These are phyloP conservation scores for Vaccinium myrtillus DNA, from an alignment of 148 eudicot genomes.

Conservation along the genomic window DNA sequence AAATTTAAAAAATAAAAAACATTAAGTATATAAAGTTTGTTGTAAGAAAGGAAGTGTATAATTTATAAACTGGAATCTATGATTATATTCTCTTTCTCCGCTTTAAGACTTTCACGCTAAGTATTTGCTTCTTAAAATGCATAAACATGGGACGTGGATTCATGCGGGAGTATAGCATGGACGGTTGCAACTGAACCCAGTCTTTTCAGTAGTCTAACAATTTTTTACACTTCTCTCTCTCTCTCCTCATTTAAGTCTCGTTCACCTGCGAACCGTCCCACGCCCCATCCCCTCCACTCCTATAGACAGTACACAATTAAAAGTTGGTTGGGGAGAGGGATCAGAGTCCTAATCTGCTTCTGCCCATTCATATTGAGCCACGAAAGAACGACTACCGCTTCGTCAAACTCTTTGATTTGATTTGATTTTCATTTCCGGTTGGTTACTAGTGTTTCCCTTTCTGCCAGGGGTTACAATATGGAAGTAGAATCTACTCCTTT, in stretches of 20 bases:
- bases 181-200: not conserved
- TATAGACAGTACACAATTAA: not conserved
- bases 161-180: not conserved
- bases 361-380: not conserved
- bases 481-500: not conserved
- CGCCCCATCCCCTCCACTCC: too few species aligned
- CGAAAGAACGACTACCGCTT: not conserved
- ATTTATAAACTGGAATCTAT: not conserved
- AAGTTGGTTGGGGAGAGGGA: not conserved
- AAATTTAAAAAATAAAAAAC: too few species aligned
- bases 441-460: too few species aligned
- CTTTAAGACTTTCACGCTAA: not conserved
- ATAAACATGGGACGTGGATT: not conserved
- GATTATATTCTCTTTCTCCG: conserved; percentile 7
- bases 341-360: not conserved
- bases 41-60: not conserved
- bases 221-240: too few species aligned
- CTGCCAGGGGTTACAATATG: not conserved
- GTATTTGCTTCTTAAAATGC: not conserved
- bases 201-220: not conserved
- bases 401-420: not conserved
- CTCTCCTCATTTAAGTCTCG: not conserved
- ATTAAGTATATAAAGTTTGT: not conserved
- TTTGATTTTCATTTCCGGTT: not conserved
- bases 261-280: too few species aligned